These are phyloP conservation scores for Mucor circinelloides DNA, from an alignment of 371 early-diverging fungal species.

Conservation along the genomic window DNA sequence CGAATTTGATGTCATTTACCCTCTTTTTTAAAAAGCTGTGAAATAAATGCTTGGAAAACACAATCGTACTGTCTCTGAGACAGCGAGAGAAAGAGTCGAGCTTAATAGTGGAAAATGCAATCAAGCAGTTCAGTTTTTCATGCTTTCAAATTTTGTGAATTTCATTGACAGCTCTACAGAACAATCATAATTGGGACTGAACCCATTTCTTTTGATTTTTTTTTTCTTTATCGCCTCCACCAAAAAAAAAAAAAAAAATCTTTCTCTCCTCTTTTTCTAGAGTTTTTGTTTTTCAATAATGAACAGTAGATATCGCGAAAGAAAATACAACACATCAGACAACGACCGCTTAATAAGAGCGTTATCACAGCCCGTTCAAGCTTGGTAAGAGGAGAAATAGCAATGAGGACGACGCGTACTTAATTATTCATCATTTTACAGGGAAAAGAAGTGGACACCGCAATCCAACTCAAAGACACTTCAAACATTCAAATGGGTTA, in stretches of 20 bases:
- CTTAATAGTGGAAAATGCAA: no score
- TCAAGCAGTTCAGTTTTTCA: no score
- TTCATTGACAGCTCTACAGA: no score
- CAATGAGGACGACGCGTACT: neutral
- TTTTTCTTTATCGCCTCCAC: neutral
- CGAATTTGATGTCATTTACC: neutral
- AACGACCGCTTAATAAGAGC: slow-evolving; percentile 49
- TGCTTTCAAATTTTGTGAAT: neutral
- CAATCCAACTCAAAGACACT: slow-evolving; percentile 51
- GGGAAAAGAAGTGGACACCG: slow-evolving; percentile 66
- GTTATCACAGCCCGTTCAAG: slow-evolving; percentile 55
- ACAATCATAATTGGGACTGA: no score
- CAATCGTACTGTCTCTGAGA: no score
- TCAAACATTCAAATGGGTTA: slow-evolving; percentile 61
- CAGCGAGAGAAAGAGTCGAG: no score
- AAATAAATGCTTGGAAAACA: no score
- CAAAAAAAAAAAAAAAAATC: neutral
- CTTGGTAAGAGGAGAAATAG: slow-evolving; percentile 31
- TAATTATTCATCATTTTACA: slow-evolving; percentile 1
- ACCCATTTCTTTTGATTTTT: no score
- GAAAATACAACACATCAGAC: slow-evolving; percentile 49
- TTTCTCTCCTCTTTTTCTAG: neutral
- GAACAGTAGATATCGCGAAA: slow-evolving; percentile 44
- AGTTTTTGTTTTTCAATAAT: neutral
- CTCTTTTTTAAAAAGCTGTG: neutral